Conservation (phyloP, 371 early-diverging fungal species). For the Rhizomucor pusillus region DNA sequence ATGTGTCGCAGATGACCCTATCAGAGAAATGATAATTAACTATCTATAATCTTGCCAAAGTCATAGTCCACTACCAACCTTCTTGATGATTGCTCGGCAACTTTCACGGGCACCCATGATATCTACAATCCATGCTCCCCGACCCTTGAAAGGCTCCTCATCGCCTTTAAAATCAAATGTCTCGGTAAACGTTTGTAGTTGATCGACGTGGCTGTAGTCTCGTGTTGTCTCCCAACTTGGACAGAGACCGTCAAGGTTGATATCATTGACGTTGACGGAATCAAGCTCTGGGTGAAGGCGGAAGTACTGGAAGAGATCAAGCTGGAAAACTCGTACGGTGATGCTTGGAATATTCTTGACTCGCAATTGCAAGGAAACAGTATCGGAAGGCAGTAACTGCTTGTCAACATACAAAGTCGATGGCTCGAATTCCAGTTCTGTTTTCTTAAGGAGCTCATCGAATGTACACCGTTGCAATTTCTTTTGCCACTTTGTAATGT, state of each 20-base stretch:
- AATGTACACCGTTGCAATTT: constrained; percentile 11
- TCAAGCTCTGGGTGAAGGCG: constrained; percentile 8
- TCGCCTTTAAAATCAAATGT: constrained; percentile 20
- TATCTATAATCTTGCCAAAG: too few relatives aligned
- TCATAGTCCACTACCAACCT: too few relatives aligned
- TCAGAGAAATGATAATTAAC: too few relatives aligned
- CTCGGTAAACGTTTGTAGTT: constrained; percentile 2
- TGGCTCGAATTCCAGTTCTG: not conserved
- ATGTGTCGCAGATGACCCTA: constrained; percentile 51
- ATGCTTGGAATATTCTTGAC: constrained; percentile 36
- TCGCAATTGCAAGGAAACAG: constrained; percentile 13
- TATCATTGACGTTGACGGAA: constrained; percentile 12
- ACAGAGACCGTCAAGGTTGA: constrained; percentile 37
- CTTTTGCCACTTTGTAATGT: constrained; percentile 3
- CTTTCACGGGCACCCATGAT: constrained; percentile 40
- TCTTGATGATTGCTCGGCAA: constrained; percentile 42
- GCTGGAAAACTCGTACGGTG: constrained; percentile 36
- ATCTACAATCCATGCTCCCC: constrained; percentile 49
- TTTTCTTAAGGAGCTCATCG: constrained; percentile 12
- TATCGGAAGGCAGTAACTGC: not conserved
- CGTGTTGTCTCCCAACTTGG: constrained; percentile 38
- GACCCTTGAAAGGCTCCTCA: constrained; percentile 30
- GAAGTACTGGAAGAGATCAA: constrained; percentile 42
- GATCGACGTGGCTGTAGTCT: constrained; percentile 11
- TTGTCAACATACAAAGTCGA: not conserved